Base-by-base conservation (phyloP, 768 basidiomycete genomes). In the Chalciporus piperatus region DNA sequence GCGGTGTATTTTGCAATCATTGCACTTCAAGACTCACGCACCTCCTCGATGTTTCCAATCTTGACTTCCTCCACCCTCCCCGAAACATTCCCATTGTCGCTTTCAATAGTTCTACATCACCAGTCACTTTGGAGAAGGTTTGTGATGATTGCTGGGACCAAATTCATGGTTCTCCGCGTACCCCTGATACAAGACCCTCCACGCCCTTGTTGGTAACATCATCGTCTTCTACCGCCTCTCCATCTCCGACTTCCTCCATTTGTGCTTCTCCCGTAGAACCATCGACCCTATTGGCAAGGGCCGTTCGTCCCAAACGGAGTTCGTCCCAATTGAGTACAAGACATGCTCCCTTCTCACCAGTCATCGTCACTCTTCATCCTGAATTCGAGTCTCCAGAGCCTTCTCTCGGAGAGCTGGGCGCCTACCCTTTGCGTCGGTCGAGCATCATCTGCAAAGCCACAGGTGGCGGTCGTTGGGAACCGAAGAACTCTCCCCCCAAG, bases 401-500 rank as follows among this genome's bases (percentile, higher is more conserved):
- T 48, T 81, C 81, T 1, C 82, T 80, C 50, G 87, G 87, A 53
- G 86, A 87, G 64, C 76, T 91, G 25, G 83, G 83, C 45, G 78
- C 84, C 1, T 91, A 91, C 58, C 89, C 89, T 2, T 79, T 91
- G 19, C 75, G 78, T 39, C 80, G 82, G 49, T 79, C 83, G 3
- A 81, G 79, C 59, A 72, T 78, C 44, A 75, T 89, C 13, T 92
- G 89, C 72, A 92, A 91, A 59, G 85, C 84, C 1, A 80, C 81
- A 17, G 89, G 89, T 41, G 87, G 87, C 13, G 89, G 89, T 14
- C 81, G 89, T 30, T 91, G 89, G 89, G 79, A 81, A 57, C 89
- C 89, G 30, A 85, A 83, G 60, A 77, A 76, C 27, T 67, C 69
- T 10, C 70, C 76, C 2, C 71, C 70, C 0, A 60, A 55, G 48